phyloP scores from a whole-genome alignment of 108 stramenopile genomes.

The Cyclostephanos invisitatus region DNA sequence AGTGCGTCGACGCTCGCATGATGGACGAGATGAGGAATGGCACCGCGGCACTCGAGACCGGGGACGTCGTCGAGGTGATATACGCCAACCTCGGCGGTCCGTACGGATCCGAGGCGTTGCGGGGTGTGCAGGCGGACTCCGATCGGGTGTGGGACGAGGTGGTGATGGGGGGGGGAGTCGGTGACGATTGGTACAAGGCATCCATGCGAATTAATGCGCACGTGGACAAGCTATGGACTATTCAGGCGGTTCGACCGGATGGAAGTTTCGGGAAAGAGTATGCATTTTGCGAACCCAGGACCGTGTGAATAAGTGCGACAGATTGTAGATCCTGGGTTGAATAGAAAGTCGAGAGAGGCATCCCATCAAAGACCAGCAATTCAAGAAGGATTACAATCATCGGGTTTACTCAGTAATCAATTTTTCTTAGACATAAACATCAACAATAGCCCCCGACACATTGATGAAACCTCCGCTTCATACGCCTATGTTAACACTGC shows the following conservation, averaged over 20 bases:
- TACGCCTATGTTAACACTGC: neutral
- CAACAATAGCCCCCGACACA: too few relatives aligned
- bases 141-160: slow-evolving; percentile 74
- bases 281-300: slow-evolving; percentile 45
- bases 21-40: slow-evolving; percentile 71
- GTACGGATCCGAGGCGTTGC: slow-evolving; percentile 80
- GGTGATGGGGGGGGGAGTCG: slow-evolving; percentile 42
- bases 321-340: too few relatives aligned
- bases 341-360: too few relatives aligned
- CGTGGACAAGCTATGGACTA: slow-evolving; percentile 70
- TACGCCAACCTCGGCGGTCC: slow-evolving; percentile 86
- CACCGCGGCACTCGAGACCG: slow-evolving; percentile 45
- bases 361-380: too few relatives aligned
- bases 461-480: too few relatives aligned
- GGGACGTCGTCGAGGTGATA: slow-evolving; percentile 58
- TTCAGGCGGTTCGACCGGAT: slow-evolving; percentile 72
- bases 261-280: slow-evolving; percentile 64
- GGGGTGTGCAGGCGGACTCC: slow-evolving; percentile 72
- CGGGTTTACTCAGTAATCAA: too few relatives aligned
- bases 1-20: slow-evolving; percentile 82
- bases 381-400: too few relatives aligned
- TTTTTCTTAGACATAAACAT: too few relatives aligned
- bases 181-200: slow-evolving; percentile 79
- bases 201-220: slow-evolving; percentile 72
- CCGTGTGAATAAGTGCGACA: slow-evolving; percentile 19